phyloP scores from a whole-genome alignment of 129 eudicot species.

The Heracleum sosnowskyi region DNA sequence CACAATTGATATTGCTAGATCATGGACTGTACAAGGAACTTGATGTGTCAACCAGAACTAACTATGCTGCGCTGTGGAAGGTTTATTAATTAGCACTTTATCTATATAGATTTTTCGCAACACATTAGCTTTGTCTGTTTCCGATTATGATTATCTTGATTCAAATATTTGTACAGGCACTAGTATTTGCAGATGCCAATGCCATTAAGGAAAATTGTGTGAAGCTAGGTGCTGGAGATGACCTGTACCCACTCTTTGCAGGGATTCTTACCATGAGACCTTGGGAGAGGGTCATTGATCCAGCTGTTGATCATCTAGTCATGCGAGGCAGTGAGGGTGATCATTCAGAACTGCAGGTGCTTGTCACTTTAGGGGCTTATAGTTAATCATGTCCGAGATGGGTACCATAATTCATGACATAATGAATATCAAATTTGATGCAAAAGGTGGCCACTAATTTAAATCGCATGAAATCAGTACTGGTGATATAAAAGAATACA shows the following conservation, averaged over 20 bases:
- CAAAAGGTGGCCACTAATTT: neutral
- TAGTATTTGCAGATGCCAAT: conserved; percentile 72
- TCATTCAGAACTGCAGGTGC: conserved; percentile 86
- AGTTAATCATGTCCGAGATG: conserved; percentile 1
- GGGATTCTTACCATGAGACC: conserved; percentile 96
- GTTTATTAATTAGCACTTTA: conserved; percentile 17
- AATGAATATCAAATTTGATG: neutral
- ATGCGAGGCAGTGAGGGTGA: conserved; percentile 59
- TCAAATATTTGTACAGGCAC: conserved; percentile 45
- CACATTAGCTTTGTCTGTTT: neutral
- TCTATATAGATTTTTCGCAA: neutral
- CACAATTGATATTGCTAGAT: conserved; percentile 83
- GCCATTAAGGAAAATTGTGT: conserved; percentile 67
- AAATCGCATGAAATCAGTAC: neutral
- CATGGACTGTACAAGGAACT: conserved; percentile 95
- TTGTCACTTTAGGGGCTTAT: neutral
- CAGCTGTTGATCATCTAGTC: conserved; percentile 81
- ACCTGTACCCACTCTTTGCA: conserved; percentile 80
- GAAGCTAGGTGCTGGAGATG: conserved; percentile 92
- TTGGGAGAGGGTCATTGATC: conserved; percentile 78
- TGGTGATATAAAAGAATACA: neutral
- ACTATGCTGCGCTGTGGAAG: conserved; percentile 94
- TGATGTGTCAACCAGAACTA: conserved; percentile 50
- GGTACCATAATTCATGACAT: neutral
- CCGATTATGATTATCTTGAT: neutral